phyloP scores from a whole-genome alignment of 1,284 basidiomycete genomes.

The Ganoderma lingzhi region DNA sequence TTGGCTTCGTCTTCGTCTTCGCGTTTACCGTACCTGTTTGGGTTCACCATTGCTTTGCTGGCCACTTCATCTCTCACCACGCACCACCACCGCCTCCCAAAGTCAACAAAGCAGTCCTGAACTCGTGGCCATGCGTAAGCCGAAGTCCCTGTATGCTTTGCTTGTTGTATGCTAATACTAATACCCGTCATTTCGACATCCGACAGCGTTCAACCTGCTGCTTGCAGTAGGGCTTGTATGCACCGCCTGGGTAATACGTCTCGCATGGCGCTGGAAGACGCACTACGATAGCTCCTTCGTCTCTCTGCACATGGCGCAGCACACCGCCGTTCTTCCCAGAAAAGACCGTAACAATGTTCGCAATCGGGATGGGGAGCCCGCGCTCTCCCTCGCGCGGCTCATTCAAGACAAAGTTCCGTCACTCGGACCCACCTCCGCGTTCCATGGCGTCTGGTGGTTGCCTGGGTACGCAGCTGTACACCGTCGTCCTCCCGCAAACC shows the following conservation, averaged over 20 bases:
- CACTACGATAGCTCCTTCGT: constrained; percentile 18
- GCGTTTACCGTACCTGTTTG: constrained; percentile 5
- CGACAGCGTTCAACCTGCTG: constrained; percentile 2
- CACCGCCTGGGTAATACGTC: constrained; percentile 6
- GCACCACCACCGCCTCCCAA: neutral
- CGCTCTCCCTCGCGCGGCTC: constrained; percentile 27
- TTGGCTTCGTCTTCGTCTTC: neutral
- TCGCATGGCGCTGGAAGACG: neutral
- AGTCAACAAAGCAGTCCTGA: neutral
- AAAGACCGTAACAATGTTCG: neutral
- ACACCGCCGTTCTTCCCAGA: constrained; percentile 17
- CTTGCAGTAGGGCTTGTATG: constrained; percentile 2
- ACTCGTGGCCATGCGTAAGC: constrained; percentile 2
- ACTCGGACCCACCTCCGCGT: constrained; percentile 27
- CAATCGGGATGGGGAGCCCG: neutral
- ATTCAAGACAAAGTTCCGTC: constrained; percentile 32
- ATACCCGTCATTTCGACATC: too few species aligned
- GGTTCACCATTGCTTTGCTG: neutral
- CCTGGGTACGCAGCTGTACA: constrained; percentile 33
- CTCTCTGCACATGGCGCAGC: constrained; percentile 14
- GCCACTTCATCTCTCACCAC: neutral
- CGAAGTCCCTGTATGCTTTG: neutral
- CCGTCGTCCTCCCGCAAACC: neutral
- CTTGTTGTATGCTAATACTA: neutral
- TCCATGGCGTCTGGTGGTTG: constrained; percentile 38